Evolutionary conservation across 108 stramenopile species (phyloP).

Genomic region (Pseudonitzschia delicatissima): DNA sequence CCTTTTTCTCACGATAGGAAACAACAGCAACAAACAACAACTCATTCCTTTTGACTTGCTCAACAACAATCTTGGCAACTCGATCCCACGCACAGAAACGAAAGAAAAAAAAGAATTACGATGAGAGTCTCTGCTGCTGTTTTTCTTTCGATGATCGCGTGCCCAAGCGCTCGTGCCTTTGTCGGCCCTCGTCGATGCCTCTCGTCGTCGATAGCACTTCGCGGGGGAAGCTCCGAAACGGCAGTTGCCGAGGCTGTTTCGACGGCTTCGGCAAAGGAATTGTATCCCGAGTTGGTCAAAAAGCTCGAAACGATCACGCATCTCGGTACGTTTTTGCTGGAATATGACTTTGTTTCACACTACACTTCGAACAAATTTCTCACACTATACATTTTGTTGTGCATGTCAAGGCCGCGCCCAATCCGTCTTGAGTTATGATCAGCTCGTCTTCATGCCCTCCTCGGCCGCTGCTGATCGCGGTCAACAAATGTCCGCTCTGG

Average conservation of each 20-base stretch:
- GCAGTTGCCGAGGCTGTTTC: neutral
- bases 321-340: neutral
- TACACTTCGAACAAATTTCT: neutral
- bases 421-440: conserved; percentile 45
- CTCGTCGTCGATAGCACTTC: neutral
- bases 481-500: conserved; percentile 62
- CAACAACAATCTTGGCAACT: too few species aligned
- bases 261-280: neutral
- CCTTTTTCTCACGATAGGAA: too few species aligned
- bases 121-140: too few species aligned
- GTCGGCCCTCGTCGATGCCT: neutral
- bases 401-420: conserved; percentile 4
- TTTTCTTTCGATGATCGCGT: neutral
- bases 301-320: conserved; percentile 30
- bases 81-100: too few species aligned
- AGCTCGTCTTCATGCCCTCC: conserved; percentile 73
- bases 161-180: neutral
- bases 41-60: too few species aligned
- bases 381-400: neutral
- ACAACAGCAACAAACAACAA: too few species aligned
- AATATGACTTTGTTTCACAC: too few species aligned
- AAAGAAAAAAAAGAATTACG: too few species aligned
- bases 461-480: conserved; percentile 50
- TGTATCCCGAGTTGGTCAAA: conserved; percentile 5
- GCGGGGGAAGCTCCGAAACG: neutral